Conservation (phyloP, 1,139 yeast genomes). For the Candida tunisiensis region DNA sequence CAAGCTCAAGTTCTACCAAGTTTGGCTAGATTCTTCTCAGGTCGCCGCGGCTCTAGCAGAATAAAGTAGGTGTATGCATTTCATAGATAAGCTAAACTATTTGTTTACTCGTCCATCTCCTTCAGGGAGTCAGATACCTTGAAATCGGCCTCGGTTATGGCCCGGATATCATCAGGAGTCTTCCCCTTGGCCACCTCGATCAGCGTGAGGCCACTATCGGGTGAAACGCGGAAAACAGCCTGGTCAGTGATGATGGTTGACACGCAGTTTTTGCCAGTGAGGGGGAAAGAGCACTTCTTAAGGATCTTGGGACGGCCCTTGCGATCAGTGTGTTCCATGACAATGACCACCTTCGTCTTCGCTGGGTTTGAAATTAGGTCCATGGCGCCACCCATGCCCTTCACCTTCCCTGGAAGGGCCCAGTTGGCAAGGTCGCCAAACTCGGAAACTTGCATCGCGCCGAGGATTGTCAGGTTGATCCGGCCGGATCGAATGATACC, state of each 20-base stretch:
- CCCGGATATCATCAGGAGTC: conserved; percentile 24
- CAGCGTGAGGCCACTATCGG: conserved; percentile 22
- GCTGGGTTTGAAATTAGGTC: conserved; percentile 32
- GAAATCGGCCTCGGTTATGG: conserved; percentile 26
- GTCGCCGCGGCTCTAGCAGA: conserved; percentile 7
- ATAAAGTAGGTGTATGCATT: too few species aligned
- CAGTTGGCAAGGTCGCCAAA: conserved; percentile 35
- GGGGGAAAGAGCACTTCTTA: conserved; percentile 26
- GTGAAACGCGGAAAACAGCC: conserved; percentile 30
- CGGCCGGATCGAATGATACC: conserved; percentile 33
- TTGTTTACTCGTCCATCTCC: too few species aligned
- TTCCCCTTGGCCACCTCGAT: conserved; percentile 25
- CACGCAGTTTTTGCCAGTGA: conserved; percentile 32
- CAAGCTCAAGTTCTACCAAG: conserved; percentile 13
- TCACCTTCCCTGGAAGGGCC: conserved; percentile 33
- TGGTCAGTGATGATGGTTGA: conserved; percentile 30
- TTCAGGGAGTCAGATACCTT: conserved; percentile 20
- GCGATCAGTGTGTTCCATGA: conserved; percentile 31
- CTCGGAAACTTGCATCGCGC: conserved; percentile 32
- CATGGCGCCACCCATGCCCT: conserved; percentile 42
- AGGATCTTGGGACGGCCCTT: conserved; percentile 31
- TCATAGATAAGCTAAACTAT: too few species aligned
- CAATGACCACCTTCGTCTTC: conserved; percentile 28
- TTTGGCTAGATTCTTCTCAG: conserved; percentile 11
- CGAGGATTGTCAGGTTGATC: conserved; percentile 28